Base-by-base conservation (phyloP, 176 grass and related monocot species). In the Neostapfia colusana region DNA sequence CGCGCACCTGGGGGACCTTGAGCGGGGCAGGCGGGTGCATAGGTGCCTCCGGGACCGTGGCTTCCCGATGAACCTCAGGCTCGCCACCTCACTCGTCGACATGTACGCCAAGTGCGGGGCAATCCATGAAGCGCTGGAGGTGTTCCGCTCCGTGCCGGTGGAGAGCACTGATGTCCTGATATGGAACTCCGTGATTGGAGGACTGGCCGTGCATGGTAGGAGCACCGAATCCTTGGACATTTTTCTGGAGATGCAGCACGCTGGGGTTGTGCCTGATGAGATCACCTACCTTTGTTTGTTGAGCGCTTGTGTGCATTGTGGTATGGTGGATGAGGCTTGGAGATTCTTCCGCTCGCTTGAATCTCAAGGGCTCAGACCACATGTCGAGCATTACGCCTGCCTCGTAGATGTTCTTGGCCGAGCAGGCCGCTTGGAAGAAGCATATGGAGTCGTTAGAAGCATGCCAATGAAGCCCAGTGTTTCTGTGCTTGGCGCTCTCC, bases 71-170 rank as follows among this genome's bases (percentile, higher is more conserved):
- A 90, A 76, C 12, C 67, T 88, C 15, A 79, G 31, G 17, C 79
- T 93, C 2, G 75, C 79, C 0, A 93, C 88, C 28, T 90, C 91
- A 0, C 81, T 93, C 6, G 73, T 93, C 3, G 85, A 86, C 67
- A 89, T 93, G 87, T 93, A 93, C 1, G 77, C 81, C 68, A 93
- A 93, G 56, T 93, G 87, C 0, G 90, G 87, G 67, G 81, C 84
- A 0, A 83, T 93, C 53, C 2, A 9, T 8, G 91, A 93, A 39
- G 88, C 85, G 5, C 67, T 93, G 3, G 53, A 42, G 73, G 79
- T 90, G 71, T 90, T 90, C 65, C 56, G 79, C 16, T 39, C 57
- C 14, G 79, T 93, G 42, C 71, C 85, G 0, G 41, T 81, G 11
- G 46, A 69, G 62, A 77, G 21, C 8, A 88, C 79, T 0, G 88